Evolutionary conservation across 2,329 filamentous ascomycete genomes (phyloP).

Genomic region (Diaporthe sp.): DNA sequence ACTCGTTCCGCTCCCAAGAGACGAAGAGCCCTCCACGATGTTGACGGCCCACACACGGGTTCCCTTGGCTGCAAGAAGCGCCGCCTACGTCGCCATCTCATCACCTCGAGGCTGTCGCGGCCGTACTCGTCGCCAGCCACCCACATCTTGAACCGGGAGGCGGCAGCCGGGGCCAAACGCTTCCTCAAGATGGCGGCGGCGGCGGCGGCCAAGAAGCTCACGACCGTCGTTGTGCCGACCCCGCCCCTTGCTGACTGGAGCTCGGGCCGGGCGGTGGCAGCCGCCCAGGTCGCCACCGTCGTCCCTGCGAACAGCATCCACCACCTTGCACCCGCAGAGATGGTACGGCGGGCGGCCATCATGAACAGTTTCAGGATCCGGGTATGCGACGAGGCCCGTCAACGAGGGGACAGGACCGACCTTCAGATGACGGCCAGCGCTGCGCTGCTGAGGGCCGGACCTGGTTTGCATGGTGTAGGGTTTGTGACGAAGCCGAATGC

Average conservation of each 20-base stretch:
- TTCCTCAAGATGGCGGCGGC: slow-evolving; percentile 64
- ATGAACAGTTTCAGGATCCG: slow-evolving; percentile 71
- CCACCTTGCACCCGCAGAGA: slow-evolving; percentile 50
- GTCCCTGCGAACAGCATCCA: slow-evolving; percentile 31
- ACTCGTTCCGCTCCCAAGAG: slow-evolving; percentile 58
- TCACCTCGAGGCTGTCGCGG: slow-evolving; percentile 78
- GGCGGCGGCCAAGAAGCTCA: slow-evolving; percentile 51
- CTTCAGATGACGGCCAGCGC: slow-evolving; percentile 51
- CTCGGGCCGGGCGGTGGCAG: slow-evolving; percentile 7
- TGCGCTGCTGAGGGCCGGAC: slow-evolving; percentile 47
- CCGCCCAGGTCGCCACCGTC: background rate
- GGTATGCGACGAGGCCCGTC: slow-evolving; percentile 55
- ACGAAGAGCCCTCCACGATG: slow-evolving; percentile 65
- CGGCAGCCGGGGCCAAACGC: slow-evolving; percentile 59
- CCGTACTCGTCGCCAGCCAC: slow-evolving; percentile 79
- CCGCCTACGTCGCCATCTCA: slow-evolving; percentile 71
- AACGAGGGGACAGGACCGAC: slow-evolving; percentile 49
- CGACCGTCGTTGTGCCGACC: slow-evolving; percentile 38
- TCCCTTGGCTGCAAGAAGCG: slow-evolving; percentile 75
- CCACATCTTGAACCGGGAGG: slow-evolving; percentile 76
- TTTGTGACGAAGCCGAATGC: slow-evolving; percentile 44
- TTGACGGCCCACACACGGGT: slow-evolving; percentile 69
- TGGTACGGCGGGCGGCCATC: slow-evolving; percentile 75
- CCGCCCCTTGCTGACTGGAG: slow-evolving; percentile 29
- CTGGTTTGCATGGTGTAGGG: slow-evolving; percentile 49